Base-by-base conservation (phyloP, 1,284 basidiomycete genomes). In the Schizophyllum amplum region DNA sequence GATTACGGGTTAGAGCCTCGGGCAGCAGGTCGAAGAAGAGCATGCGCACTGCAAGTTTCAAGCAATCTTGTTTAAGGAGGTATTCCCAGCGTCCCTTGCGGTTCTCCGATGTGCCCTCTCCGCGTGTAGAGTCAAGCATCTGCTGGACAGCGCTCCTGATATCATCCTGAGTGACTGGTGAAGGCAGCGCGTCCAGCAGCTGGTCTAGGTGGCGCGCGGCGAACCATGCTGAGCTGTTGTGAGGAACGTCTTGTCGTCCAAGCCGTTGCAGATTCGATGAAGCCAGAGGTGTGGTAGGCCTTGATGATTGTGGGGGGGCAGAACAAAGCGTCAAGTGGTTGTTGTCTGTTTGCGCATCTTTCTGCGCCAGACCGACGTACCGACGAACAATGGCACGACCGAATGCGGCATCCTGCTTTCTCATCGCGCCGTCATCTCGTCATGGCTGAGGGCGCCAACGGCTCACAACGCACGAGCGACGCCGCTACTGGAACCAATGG, bases 61-160 rank as follows among this genome's bases (percentile, higher is more conserved):
- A 86, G 42, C 90, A 75, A 66, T 86, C 84, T 60, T 81, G 81
- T 71, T 80, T 82, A 47, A 90, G 70, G 48, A 83, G 70, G 63
- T 79, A 81, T 64, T 91, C 88, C 88, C 88, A 90, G 64, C 82
- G 82, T 50, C 75, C 80, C 68, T 81, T 84, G 59, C 78, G 70
- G 58, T 80, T 83, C 55, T 89, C 87, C 9, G 73, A 65, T 4
- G 79, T 78, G 1, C 73, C 69, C 49, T 71, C 74, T 24, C 67
- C 65, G 48, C 71, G 72, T 0, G 79, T 72, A n/a, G 78, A 72
- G 24, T 61, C 60, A 24, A 88, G 64, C 2, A 76, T 74, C 46
- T 71, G 69, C 24, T 68, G 67, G 1, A 88, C 83, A 2, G 81
- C 71, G 22, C 71, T 66, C 61, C 82, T 70, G 42, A 90, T 75